These are phyloP conservation scores for Taxillus chinensis DNA, from an alignment of 164 flowering plant species.

Conservation along the genomic window DNA sequence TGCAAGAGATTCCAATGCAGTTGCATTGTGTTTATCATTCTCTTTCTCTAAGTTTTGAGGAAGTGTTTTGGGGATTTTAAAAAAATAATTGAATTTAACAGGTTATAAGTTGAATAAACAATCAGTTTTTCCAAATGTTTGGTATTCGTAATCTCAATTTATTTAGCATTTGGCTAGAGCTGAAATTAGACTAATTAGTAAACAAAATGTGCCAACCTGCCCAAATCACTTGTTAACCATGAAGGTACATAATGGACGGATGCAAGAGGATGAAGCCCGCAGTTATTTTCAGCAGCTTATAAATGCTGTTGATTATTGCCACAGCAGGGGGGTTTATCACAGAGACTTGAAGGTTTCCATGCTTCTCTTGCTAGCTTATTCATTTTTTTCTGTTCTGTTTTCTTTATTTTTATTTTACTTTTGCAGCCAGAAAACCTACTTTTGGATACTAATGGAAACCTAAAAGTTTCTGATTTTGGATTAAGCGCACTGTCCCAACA, in stretches of 20 bases:
- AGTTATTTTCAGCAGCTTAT: no score
- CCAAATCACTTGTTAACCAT: neutral
- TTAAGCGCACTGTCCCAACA: slow-evolving; percentile 36
- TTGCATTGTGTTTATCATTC: no score
- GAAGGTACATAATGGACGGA: slow-evolving; percentile 58
- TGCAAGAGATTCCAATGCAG: neutral
- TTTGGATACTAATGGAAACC: no score
- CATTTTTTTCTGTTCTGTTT: neutral
- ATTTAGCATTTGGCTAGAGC: no score
- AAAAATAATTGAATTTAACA: neutral
- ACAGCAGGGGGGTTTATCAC: no score
- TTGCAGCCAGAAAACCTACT: slow-evolving; percentile 11
- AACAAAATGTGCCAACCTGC: neutral
- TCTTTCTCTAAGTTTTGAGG: no score
- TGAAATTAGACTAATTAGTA: neutral
- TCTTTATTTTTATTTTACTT: slow-evolving; percentile 3
- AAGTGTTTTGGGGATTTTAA: neutral
- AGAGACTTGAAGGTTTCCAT: slow-evolving; percentile 25
- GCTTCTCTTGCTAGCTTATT: neutral
- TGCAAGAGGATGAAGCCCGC: no score
- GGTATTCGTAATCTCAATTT: no score
- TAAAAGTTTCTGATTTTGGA: no score
- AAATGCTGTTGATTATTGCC: no score
- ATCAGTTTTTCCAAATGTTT: no score
- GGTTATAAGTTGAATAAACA: no score